A percentile compares a stretch with the other conserved stretches of the same genome.
Conservation (phyloP, 1,139 yeast genomes). For the Debaryomyces coudertii region DNA sequence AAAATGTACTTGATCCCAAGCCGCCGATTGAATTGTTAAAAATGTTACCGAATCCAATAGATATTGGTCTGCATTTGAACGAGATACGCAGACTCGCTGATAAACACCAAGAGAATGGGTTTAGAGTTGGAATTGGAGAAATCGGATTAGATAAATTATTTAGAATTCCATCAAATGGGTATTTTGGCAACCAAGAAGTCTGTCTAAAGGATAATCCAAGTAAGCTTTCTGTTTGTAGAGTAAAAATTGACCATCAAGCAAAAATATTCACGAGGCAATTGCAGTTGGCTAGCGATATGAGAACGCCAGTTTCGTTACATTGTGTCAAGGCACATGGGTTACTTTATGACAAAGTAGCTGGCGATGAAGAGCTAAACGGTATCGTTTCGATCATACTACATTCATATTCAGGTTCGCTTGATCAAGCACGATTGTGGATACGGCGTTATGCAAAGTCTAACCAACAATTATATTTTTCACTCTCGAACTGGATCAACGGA, state of each 20-base stretch:
- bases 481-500: slow-evolving; percentile 65
- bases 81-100: slow-evolving; percentile 25
- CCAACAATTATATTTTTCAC: slow-evolving; percentile 51
- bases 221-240: slow-evolving; percentile 50
- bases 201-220: slow-evolving; percentile 15
- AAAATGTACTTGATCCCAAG: slow-evolving; percentile 47
- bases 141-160: slow-evolving; percentile 83
- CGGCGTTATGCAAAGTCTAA: slow-evolving; percentile 25
- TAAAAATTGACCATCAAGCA: slow-evolving; percentile 66
- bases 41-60: slow-evolving; percentile 64
- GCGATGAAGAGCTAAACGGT: slow-evolving; percentile 1
- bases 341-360: slow-evolving; percentile 48
- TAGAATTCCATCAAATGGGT: slow-evolving; percentile 66
- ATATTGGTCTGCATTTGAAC: slow-evolving; percentile 41
- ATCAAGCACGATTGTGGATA: slow-evolving; percentile 62
- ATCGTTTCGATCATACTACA: slow-evolving; percentile 62
- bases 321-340: slow-evolving; percentile 79
- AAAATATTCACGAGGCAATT: slow-evolving; percentile 54
- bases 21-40: slow-evolving; percentile 46
- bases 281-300: slow-evolving; percentile 50
- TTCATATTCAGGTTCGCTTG: slow-evolving; percentile 83
- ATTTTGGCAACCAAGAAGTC: slow-evolving; percentile 39
- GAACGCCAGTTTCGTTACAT: slow-evolving; percentile 71
- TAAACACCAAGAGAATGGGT: slow-evolving; percentile 22
- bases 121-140: slow-evolving; percentile 67